Base-by-base conservation (phyloP, 768 basidiomycete species). In the Collybiopsis luxurians region DNA sequence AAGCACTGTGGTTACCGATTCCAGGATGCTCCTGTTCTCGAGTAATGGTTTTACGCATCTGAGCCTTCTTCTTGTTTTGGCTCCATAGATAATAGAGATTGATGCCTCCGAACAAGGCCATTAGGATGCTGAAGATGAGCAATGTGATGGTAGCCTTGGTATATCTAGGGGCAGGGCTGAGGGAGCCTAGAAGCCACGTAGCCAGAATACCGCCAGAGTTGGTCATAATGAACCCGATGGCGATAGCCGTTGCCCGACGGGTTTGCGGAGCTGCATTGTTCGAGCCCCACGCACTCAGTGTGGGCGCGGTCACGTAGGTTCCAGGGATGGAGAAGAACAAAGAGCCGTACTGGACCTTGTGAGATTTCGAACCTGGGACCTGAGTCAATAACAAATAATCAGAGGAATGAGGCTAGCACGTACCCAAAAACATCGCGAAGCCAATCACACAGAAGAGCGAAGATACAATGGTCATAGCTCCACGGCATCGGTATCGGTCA, bases 141-240 rank as follows among this genome's bases (percentile, higher is more conserved):
- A 51, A 39, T 36, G 56, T 57, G 11, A 57, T 51, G 2, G 46
- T 57, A 6, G 49, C 46, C 23, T 39, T 28, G 63, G 36, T 66
- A 67, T 69, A 54, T 67, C 68, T 0, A 67, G 59, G 6, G 62
- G 66, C 10, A 65, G 57, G 0, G 64, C 65, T 19, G 61, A 50
- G 51, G 66, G 71, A 61, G 15, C 82, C 83, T 30, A 85, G 67
- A 4, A 84, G 75, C 84, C 84, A 86, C 0, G 82, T 86, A 0
- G 78, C 75, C 36, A 86, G 77, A 44, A 87, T 84, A 1, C 83
- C 83, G 13, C 84, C 83, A 0, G 75, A 71, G 63, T 85, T 86
- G 19, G 80, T 80, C 73, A 80, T 74, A 60, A 82, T 80, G 60
- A 83, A 81, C 1, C 76, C 77, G 24, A 85, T 74, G 15, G 84